Evolutionary conservation across 768 basidiomycete genomes (phyloP).

Genomic region (Boletus eberwhitei): DNA sequence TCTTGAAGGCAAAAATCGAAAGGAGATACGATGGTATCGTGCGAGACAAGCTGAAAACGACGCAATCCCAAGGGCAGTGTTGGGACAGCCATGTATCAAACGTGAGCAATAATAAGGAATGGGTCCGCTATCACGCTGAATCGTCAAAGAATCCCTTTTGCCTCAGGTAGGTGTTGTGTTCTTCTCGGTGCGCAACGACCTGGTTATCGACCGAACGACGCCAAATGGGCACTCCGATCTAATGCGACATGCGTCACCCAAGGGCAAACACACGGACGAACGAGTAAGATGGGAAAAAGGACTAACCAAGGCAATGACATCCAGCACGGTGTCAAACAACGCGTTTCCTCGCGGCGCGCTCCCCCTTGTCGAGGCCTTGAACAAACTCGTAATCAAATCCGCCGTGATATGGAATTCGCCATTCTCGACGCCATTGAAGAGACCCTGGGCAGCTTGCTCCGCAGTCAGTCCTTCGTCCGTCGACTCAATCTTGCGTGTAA

Average conservation of each 20-base stretch:
- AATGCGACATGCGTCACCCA: background rate
- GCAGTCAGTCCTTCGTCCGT: conserved; percentile 61
- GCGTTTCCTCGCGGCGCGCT: conserved; percentile 57
- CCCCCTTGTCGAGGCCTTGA: conserved; percentile 62
- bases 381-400: conserved; percentile 63
- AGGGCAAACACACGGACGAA: background rate
- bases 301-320: conserved; percentile 46
- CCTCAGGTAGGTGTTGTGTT: conserved; percentile 45
- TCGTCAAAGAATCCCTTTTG: conserved; percentile 41
- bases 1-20: too few species aligned
- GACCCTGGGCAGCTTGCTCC: conserved; percentile 54
- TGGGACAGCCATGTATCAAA: background rate
- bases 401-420: conserved; percentile 74
- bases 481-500: conserved; percentile 75
- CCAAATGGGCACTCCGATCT: conserved; percentile 56
- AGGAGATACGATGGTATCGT: too few species aligned
- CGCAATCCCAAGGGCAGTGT: background rate
- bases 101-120: background rate
- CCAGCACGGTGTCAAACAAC: conserved; percentile 48
- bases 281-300: background rate
- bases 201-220: conserved; percentile 47
- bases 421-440: conserved; percentile 68
- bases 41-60: background rate
- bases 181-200: conserved; percentile 42
- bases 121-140: background rate